Conservation (phyloP, 2,329 filamentous ascomycete genomes). For the Aspergillus amoenus region DNA sequence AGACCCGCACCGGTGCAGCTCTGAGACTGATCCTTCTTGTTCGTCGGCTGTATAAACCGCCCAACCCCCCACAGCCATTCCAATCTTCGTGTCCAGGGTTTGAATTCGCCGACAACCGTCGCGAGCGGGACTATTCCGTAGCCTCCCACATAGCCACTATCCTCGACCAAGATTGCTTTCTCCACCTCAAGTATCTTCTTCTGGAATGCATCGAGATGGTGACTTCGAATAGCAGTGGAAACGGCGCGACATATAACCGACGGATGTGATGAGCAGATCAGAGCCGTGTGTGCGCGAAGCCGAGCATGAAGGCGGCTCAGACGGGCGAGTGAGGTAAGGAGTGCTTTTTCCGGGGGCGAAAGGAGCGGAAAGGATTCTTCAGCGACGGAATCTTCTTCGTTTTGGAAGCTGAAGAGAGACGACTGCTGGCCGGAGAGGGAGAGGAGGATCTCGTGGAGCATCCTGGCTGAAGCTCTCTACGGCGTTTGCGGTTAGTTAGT, state of each 20-base stretch:
- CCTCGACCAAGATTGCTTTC: constrained; percentile 69
- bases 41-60: constrained; percentile 62
- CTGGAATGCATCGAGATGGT: constrained; percentile 79
- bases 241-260: constrained; percentile 87
- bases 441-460: constrained; percentile 98
- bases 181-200: constrained; percentile 83
- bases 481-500: constrained; percentile 6
- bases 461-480: constrained; percentile 45
- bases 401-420: constrained; percentile 67
- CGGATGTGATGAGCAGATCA: constrained; percentile 68
- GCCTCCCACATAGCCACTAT: constrained; percentile 79
- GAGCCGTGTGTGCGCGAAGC: constrained; percentile 65
- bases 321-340: constrained; percentile 73
- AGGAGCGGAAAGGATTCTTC: constrained; percentile 51
- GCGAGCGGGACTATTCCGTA: constrained; percentile 93
- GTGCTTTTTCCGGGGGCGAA: constrained; percentile 77
- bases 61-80: constrained; percentile 80
- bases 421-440: constrained; percentile 93
- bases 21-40: constrained; percentile 27
- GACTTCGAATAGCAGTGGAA: constrained; percentile 71
- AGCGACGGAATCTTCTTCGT: constrained; percentile 52
- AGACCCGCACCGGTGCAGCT: constrained; percentile 67
- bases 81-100: constrained; percentile 79
- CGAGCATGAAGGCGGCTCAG: constrained; percentile 76
- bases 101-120: constrained; percentile 77